Evolutionary conservation across 192 early-diverging fungal species (phyloP).

Genomic region (Phycomyces nitens): DNA sequence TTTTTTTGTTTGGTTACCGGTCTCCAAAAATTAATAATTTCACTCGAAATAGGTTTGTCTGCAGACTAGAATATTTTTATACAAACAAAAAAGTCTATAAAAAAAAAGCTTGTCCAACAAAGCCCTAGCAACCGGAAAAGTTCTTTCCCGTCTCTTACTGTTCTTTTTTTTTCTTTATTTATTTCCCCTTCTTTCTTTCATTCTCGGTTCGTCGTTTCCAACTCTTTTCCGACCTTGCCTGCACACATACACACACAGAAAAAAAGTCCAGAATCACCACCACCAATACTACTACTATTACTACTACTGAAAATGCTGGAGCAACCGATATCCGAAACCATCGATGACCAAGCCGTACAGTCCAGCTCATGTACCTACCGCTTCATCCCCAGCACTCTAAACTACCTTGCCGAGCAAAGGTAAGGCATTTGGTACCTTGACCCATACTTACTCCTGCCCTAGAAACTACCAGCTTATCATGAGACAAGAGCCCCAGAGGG

Average conservation of each 20-base stretch:
- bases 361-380: slow-evolving; percentile 14
- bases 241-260: background rate
- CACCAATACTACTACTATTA: background rate
- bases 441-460: no score
- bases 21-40: no score
- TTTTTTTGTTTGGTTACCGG: no score
- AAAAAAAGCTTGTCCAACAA: no score
- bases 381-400: slow-evolving; percentile 2
- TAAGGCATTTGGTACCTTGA: no score
- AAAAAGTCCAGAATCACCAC: background rate
- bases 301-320: no score
- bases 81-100: no score
- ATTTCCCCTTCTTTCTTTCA: slow-evolving; percentile 3
- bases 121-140: slow-evolving; percentile 7
- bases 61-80: no score
- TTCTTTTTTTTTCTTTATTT: background rate
- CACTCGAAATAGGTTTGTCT: no score
- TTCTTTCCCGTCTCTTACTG: slow-evolving; percentile 10
- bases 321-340: no score
- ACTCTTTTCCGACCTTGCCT: background rate
- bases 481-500: slow-evolving; percentile 27
- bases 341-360: background rate
- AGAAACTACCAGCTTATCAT: slow-evolving; percentile 24
- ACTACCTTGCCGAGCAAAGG: slow-evolving; percentile 9
- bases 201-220: background rate